Conservation (phyloP, 208 protist genomes). For the Crithidia brevicula region DNA sequence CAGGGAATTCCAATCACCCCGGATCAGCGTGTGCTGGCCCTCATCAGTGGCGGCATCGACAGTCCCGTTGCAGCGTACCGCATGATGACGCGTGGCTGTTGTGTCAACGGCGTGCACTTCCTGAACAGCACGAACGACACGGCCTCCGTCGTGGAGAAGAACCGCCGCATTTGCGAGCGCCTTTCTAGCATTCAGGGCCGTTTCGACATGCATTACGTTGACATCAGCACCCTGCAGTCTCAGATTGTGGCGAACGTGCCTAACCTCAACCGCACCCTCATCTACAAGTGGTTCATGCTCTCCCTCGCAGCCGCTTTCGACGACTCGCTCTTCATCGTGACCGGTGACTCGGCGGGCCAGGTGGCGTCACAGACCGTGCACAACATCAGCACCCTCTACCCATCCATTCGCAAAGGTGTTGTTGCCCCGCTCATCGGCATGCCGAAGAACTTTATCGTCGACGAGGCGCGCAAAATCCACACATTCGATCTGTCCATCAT, state of each 20-base stretch:
- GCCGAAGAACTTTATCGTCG: slow-evolving; percentile 76
- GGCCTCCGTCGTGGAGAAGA: slow-evolving; percentile 77
- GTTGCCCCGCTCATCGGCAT: slow-evolving; percentile 72
- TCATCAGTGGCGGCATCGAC: slow-evolving; percentile 87
- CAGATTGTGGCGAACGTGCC: slow-evolving; percentile 82
- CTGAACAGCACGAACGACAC: slow-evolving; percentile 89
- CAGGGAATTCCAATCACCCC: slow-evolving; percentile 74
- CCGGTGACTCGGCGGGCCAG: slow-evolving; percentile 80
- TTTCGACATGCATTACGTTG: slow-evolving; percentile 84
- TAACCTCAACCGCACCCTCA: slow-evolving; percentile 80
- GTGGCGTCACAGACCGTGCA: slow-evolving; percentile 86
- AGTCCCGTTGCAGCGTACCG: slow-evolving; percentile 87
- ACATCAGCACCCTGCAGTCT: slow-evolving; percentile 82
- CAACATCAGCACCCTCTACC: slow-evolving; percentile 84
- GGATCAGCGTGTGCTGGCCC: slow-evolving; percentile 60
- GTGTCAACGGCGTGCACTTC: slow-evolving; percentile 76
- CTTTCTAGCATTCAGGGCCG: slow-evolving; percentile 72
- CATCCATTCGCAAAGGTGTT: slow-evolving; percentile 64
- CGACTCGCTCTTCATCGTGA: slow-evolving; percentile 66
- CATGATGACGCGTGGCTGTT: slow-evolving; percentile 87
- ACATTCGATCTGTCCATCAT: slow-evolving; percentile 77
- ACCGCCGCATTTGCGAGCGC: slow-evolving; percentile 64
- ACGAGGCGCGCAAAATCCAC: slow-evolving; percentile 64
- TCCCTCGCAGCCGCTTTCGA: slow-evolving; percentile 63
- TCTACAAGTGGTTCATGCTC: slow-evolving; percentile 92